These are phyloP conservation scores for Penicillium egyptiacum DNA, from an alignment of 495 filamentous ascomycete genomes.

Conservation along the genomic window DNA sequence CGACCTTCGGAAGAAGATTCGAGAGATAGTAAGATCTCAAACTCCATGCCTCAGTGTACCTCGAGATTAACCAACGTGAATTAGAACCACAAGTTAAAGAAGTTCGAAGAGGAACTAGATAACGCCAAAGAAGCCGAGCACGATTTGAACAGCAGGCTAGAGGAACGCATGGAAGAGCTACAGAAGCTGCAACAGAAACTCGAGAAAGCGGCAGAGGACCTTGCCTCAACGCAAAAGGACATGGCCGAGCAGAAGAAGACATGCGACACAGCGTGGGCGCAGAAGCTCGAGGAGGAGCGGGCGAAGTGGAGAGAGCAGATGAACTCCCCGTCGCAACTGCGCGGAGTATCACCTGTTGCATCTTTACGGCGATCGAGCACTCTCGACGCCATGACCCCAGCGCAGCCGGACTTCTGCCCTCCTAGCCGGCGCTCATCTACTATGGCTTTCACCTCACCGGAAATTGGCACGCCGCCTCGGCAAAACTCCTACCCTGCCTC, in stretches of 20 bases:
- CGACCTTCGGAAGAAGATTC: conserved; percentile 80
- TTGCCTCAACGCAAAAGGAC: conserved; percentile 58
- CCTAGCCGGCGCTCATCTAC: conserved; percentile 51
- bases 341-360: conserved; percentile 49
- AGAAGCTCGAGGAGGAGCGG: conserved; percentile 70
- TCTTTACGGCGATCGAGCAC: conserved; percentile 48
- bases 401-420: conserved; percentile 41
- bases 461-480: conserved; percentile 42
- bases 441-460: conserved; percentile 39
- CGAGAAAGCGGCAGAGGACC: conserved; percentile 62
- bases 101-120: conserved; percentile 81
- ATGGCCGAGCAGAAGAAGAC: conserved; percentile 69
- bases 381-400: conserved; percentile 35
- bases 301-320: conserved; percentile 69
- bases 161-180: conserved; percentile 62
- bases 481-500: conserved; percentile 47
- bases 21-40: conserved; percentile 67
- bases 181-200: conserved; percentile 62
- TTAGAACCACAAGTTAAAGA: conserved; percentile 72
- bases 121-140: conserved; percentile 62
- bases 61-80: conserved; percentile 14
- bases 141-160: conserved; percentile 56
- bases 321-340: conserved; percentile 45
- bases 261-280: conserved; percentile 59
- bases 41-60: neutral